Conservation (phyloP, 2,329 filamentous ascomycete genomes). For the Diaporthe velutina region DNA sequence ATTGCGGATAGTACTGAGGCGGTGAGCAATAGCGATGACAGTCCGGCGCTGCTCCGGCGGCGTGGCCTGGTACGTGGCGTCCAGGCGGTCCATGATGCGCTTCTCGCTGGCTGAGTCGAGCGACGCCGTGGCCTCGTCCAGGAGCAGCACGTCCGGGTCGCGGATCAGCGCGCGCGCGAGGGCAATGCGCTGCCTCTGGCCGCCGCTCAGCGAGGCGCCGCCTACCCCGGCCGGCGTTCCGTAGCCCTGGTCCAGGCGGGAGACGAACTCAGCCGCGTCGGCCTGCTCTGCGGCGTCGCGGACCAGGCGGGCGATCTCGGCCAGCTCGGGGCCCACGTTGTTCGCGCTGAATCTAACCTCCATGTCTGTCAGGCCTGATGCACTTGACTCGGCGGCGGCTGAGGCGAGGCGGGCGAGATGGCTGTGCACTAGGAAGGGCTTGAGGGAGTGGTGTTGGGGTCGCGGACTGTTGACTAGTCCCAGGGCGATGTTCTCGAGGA, state of each 20-base stretch:
- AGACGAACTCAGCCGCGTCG: background rate
- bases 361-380: background rate
- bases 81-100: conserved; percentile 4
- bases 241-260: conserved; percentile 1
- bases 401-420: background rate
- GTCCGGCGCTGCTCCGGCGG: background rate
- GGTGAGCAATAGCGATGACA: background rate
- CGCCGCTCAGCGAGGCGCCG: background rate
- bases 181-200: background rate
- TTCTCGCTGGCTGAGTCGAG: conserved; percentile 11
- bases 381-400: background rate
- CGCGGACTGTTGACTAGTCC: background rate
- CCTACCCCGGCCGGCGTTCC: background rate
- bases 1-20: background rate
- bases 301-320: background rate
- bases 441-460: background rate
- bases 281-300: background rate
- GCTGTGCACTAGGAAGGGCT: background rate
- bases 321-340: background rate
- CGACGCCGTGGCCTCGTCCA: conserved; percentile 12
- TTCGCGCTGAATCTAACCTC: background rate
- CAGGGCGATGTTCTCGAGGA: conserved; percentile 4
- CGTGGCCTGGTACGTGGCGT: background rate
- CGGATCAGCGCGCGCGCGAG: background rate
- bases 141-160: background rate